phyloP scores from a whole-genome alignment of 768 basidiomycete species.

The Paxillus ammoniavirescens region DNA sequence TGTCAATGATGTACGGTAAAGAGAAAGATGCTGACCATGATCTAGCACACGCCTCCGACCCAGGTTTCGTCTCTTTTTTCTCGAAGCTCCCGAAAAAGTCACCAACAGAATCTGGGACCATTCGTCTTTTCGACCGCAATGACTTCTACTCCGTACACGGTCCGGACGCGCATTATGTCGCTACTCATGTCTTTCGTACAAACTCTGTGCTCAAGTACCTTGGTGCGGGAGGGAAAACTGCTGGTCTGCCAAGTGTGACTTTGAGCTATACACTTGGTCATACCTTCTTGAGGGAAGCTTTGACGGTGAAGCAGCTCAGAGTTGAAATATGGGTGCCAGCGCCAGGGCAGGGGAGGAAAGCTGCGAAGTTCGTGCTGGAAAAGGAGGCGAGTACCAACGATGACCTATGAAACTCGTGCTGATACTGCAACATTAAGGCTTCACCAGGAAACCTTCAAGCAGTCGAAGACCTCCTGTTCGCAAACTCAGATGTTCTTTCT shows the following conservation, averaged over 20 bases:
- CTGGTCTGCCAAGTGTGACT: constrained; percentile 72
- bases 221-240: constrained; percentile 58
- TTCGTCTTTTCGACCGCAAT: constrained; percentile 84
- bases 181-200: constrained; percentile 79
- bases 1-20: constrained; percentile 65
- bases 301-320: constrained; percentile 86
- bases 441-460: constrained; percentile 72
- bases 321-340: constrained; percentile 90
- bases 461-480: constrained; percentile 85
- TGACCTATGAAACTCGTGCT: background rate
- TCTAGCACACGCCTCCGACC: constrained; percentile 63
- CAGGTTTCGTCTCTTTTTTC: constrained; percentile 78
- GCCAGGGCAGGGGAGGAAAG: constrained; percentile 70
- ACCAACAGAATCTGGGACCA: constrained; percentile 68
- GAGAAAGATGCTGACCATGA: constrained; percentile 54
- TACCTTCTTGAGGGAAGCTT: constrained; percentile 79
- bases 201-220: constrained; percentile 92
- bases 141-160: constrained; percentile 91
- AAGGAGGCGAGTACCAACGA: constrained; percentile 59
- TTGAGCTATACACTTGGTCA: constrained; percentile 78
- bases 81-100: constrained; percentile 59
- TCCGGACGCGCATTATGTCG: constrained; percentile 83
- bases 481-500: constrained; percentile 71
- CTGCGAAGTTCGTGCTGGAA: constrained; percentile 69
- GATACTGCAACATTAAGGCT: constrained; percentile 46